Evolutionary conservation across 805 yeast genomes (phyloP), one percentile per base, ranked within the genome.

Genomic region (Saccharomycopsis malanga): DNA sequence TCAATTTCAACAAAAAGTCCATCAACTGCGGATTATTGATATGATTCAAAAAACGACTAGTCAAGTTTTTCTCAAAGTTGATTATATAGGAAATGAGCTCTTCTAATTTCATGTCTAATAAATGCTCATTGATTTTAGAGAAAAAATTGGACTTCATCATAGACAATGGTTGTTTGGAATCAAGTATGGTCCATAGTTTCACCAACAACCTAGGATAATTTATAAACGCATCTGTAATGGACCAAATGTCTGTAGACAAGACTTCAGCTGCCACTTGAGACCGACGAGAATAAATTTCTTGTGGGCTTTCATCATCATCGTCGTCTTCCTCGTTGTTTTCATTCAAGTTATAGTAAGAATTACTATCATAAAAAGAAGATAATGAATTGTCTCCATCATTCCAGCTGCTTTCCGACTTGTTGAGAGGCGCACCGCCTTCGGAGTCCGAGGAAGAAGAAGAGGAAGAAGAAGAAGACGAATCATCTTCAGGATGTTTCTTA

Each of bases 1-100:
- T 85, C 18, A 93, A 81, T 61, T 91, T 84, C 48, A 93, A 69
- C 48, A 93, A 67, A 57, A 91, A 87, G 64, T 93, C 98, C 89
- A 91, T 89, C 49, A 93, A 65, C 42, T 96, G 88, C 2, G 98
- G 96, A 50, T 89, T 86, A 57, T 88, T 96, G 50, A 93, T 79
- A 64, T 91, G 96, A 46, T 73, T 74, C 64, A 91, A 69, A 61
- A 91, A 87, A 52, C 86, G 74, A 56, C 82, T 86, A 30, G 88
- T 96, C 50, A 93, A 68, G 55, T 73, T 69, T 5, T 18, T 27
- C 1, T 76, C 72, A 59, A 84, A 88, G 27, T 76, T 69, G 45
- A 87, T 65, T 39, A 93, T 76, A 60, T 85, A 91, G 15, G 66
- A 65, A 44, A 79, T 66, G 64, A 77, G 53, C 67, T 84, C 91